Base-by-base conservation (phyloP, 139 green algal genomes). In the Chlamydomonas sp. region DNA sequence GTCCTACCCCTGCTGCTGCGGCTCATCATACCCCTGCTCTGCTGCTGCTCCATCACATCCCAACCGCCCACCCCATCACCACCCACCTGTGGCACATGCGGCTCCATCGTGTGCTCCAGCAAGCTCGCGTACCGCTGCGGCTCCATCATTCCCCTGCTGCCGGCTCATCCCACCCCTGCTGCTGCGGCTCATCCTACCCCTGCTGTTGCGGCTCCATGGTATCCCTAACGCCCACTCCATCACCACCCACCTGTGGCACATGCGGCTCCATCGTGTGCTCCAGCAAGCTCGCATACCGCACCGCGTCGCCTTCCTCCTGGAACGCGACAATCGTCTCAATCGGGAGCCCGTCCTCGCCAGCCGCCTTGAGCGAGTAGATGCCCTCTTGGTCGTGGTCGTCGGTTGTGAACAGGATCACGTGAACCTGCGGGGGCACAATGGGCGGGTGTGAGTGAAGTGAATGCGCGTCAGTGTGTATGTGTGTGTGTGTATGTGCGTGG, bases 241-340 rank as follows among this genome's bases (percentile, higher is more conserved):
- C 10, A 8, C 8, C 39, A 8, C 13, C 39, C 39, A 50, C 39
- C 13, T 50, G 39, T 50, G 39, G 39, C 8, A n/a, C 39, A 50
- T n/a, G 39, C 10, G 10, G 13, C 10, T 50, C 39, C 39, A n/a
- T 50, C 39, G 10, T 13, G 10, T 50, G 39, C 30, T 61, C 13
- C 5, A n/a, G 5, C 50, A 8, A 8, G 8, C 22, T 2, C 35
- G 2, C 3, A 4, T 2, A 92, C 80, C 85, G 58, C 28, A 77
- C n/a, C 6, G 89, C 89, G 48, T 96, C 89, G 33, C 89, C 79
- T 63, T 84, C 71, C 10, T 48, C 65, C 68, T 89, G 82, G 80
- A 96, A 96, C 0, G 84, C 89, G 48, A 96, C 85, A 58, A 96
- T 92, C 8, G 89, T 96, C 79, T 96, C 89, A 16, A 86, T 70